Evolutionary conservation across 2,329 filamentous ascomycete species (phyloP).

Genomic region (Diplocarpon rosae): DNA sequence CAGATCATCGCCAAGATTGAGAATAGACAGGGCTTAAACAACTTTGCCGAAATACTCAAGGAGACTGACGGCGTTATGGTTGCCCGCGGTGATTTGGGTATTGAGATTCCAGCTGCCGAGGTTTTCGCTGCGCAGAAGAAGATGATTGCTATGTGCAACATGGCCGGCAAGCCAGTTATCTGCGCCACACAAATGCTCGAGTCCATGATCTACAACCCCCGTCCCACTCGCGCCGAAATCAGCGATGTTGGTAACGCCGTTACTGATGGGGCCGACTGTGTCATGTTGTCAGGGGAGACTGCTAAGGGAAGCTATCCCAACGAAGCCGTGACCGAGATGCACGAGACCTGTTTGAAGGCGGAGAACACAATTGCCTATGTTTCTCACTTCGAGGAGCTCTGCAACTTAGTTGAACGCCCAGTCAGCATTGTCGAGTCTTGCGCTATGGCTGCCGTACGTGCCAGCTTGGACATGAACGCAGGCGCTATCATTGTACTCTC

Average conservation of each 20-base stretch:
- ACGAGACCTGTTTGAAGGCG: constrained; percentile 90
- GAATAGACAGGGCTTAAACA: constrained; percentile 99
- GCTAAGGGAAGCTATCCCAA: constrained; percentile 93
- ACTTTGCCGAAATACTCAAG: constrained; percentile 92
- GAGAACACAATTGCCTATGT: constrained; percentile 97
- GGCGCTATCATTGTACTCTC: constrained; percentile 93
- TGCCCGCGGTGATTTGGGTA: constrained; percentile 94
- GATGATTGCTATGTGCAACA: constrained; percentile 99
- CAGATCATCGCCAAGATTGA: constrained; percentile 99
- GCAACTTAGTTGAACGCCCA: constrained; percentile 70
- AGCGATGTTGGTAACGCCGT: constrained; percentile 98
- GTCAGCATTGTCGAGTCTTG: constrained; percentile 86
- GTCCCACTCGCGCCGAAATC: constrained; percentile 95
- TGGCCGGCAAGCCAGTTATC: constrained; percentile 96
- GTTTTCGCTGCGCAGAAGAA: constrained; percentile 99
- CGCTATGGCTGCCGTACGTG: constrained; percentile 92
- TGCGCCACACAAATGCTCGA: constrained; percentile 99
- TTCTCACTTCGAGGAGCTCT: constrained; percentile 91
- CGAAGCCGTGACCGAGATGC: constrained; percentile 94
- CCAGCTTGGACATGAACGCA: constrained; percentile 90
- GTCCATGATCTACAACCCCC: constrained; percentile 99
- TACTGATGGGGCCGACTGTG: constrained; percentile 94
- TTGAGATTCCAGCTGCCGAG: constrained; percentile 96
- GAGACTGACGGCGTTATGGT: constrained; percentile 99
- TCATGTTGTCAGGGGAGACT: constrained; percentile 98